These are phyloP conservation scores for Mortierella polycephala DNA, from an alignment of 371 early-diverging fungal species.

Conservation along the genomic window DNA sequence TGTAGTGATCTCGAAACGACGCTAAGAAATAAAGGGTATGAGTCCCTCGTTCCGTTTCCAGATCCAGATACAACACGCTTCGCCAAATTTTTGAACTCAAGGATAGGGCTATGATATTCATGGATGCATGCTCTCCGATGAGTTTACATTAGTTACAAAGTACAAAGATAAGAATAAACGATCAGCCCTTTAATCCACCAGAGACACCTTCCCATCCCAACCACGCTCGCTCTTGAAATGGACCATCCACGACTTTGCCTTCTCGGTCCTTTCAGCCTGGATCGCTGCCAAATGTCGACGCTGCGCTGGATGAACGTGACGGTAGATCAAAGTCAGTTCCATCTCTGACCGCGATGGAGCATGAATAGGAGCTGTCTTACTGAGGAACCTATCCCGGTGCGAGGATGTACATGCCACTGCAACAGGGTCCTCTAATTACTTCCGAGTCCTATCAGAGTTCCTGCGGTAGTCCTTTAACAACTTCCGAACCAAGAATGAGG, in stretches of 20 bases:
- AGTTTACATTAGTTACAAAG: background rate
- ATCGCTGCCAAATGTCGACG: too few relatives aligned
- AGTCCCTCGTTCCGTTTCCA: slow-evolving; percentile 30
- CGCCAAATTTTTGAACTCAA: slow-evolving; percentile 23
- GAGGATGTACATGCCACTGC: too few relatives aligned
- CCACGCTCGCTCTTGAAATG: background rate
- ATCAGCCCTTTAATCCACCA: background rate
- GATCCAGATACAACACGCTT: slow-evolving; percentile 34
- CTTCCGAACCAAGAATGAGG: too few relatives aligned
- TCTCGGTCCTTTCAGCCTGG: background rate
- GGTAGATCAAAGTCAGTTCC: too few relatives aligned
- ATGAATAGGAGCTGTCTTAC: too few relatives aligned
- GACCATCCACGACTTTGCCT: background rate
- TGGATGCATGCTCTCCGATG: too few relatives aligned
- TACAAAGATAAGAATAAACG: background rate
- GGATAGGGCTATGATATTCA: slow-evolving; percentile 5
- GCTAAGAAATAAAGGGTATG: slow-evolving; percentile 22
- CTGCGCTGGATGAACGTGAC: too few relatives aligned
- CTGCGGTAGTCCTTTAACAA: too few relatives aligned
- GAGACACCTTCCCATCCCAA: background rate
- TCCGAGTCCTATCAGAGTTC: too few relatives aligned
- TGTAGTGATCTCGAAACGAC: slow-evolving; percentile 18
- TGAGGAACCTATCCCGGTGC: too few relatives aligned
- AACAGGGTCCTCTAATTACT: too few relatives aligned
- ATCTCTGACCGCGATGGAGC: too few relatives aligned